Conservation (phyloP, 2,329 filamentous ascomycete species). For the Talaromyces sp. region DNA sequence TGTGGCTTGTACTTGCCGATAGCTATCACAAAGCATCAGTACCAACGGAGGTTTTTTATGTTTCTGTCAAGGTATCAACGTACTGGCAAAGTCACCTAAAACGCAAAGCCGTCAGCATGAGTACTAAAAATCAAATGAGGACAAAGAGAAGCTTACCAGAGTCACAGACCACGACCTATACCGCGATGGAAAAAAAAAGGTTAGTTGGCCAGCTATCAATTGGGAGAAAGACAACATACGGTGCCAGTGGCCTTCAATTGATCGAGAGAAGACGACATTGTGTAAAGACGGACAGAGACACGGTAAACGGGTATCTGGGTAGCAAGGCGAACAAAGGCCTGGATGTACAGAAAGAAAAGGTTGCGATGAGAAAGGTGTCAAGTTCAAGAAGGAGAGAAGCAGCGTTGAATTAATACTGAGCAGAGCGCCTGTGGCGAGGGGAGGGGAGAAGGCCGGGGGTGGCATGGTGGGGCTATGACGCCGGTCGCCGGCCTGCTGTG, state of each 20-base stretch:
- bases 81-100: constrained; percentile 64
- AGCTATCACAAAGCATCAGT: constrained; percentile 49
- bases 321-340: background rate
- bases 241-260: constrained; percentile 97
- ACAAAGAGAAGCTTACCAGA: constrained; percentile 55
- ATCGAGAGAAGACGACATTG: constrained; percentile 85
- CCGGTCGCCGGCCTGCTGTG: background rate
- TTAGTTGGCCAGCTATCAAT: constrained; percentile 7
- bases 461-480: background rate
- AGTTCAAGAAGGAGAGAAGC: background rate
- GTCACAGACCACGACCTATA: constrained; percentile 88
- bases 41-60: background rate
- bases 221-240: constrained; percentile 53
- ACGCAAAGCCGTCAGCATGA: constrained; percentile 23
- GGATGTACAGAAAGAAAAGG: background rate
- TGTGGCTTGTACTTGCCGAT: constrained; percentile 99
- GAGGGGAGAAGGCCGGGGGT: background rate
- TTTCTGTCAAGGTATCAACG: constrained; percentile 34
- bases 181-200: constrained; percentile 12
- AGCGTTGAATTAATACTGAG: background rate
- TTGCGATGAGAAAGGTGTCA: background rate
- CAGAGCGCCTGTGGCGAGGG: background rate
- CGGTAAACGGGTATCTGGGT: constrained; percentile 7
- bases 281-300: constrained; percentile 14
- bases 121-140: constrained; percentile 28